Base-by-base conservation (phyloP, 148 eudicot species). In the Nepenthes mirabilis region DNA sequence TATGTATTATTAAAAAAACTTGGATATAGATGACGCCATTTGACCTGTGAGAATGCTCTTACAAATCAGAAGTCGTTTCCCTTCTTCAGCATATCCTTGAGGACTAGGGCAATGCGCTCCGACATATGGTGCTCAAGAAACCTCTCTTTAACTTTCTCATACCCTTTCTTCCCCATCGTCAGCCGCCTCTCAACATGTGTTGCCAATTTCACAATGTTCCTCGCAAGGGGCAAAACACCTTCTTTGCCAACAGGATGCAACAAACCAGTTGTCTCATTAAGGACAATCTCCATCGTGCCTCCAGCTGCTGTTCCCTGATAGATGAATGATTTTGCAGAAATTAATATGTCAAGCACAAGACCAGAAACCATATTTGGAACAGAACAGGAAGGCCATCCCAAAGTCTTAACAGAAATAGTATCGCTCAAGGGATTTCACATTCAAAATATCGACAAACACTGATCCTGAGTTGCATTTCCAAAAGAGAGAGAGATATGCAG, bases 231-330 rank as follows among this genome's bases (percentile, higher is more conserved):
- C 13, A 74, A 70, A 14, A 93, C 74, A 1, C 98, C 95, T 40
- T 83, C 96, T 77, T 88, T 93, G 43, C 99, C 96, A 11, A 74
- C 83, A 54, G 83, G 89, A 75, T 93, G 99, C 68, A 93, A 68
- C 72, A 83, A 65, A 37, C 99, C 99, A 0, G 99, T 88, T 53
- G 91, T 77, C 72, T 83, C 81, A 52, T 93, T 84, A 55, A 79
- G 87, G 8, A 93, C 91, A 58, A 93, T 93, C 70, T 93, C 99
- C 60, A 72, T 81, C 2, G 99, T 93, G 47, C 99, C 99, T 65
- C 99, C 99, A 43, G 99, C 99, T 52, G 95, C 87, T 40, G 99
- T 93, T 55, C 99, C 99, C 99, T 93, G 80, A 23, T 61, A 49
- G 36, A 49, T 59, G 34, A 47, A 51, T 11, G 23, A 23, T 23